Percentiles rank a stretch among this genome's conserved stretches.
phyloP scores from a whole-genome alignment of 345 rosid genomes.

The Camelina sativa region DNA sequence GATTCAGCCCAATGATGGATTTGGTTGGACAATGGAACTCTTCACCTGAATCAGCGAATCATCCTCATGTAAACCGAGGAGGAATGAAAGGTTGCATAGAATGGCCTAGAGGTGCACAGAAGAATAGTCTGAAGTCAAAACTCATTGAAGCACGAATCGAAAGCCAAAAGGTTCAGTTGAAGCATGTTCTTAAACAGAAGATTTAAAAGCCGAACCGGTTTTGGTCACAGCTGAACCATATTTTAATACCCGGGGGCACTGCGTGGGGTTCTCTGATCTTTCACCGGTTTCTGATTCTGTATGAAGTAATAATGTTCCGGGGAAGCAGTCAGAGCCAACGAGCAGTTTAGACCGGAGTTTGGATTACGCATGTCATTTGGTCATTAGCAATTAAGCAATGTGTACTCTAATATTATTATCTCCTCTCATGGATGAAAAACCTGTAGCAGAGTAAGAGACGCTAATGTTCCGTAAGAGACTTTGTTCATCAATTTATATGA shows the following conservation, averaged over 20 bases:
- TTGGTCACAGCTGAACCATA: conserved; percentile 12
- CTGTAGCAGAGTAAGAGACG: conserved; percentile 31
- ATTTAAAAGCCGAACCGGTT: conserved; percentile 48
- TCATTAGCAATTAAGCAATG: conserved; percentile 35
- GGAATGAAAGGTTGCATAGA: conserved; percentile 98
- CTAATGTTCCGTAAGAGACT: conserved; percentile 33
- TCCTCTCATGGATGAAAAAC: conserved; percentile 36
- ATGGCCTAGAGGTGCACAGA: conserved; percentile 86
- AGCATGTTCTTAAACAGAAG: conserved; percentile 93
- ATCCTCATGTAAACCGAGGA: conserved; percentile 68
- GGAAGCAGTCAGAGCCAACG: conserved; percentile 30
- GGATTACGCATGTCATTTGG: conserved; percentile 31
- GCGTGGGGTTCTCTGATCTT: conserved; percentile 29
- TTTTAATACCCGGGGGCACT: neutral
- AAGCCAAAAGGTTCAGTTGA: conserved; percentile 84
- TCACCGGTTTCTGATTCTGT: conserved; percentile 48
- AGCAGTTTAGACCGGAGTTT: conserved; percentile 24
- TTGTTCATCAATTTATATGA: conserved; percentile 20
- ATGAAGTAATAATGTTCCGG: conserved; percentile 45
- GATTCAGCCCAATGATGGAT: conserved; percentile 66
- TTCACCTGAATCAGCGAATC: conserved; percentile 69
- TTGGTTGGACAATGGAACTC: conserved; percentile 77
- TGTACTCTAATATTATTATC: conserved; percentile 36
- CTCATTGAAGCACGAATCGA: conserved; percentile 91
- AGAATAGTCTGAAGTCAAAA: conserved; percentile 86